phyloP scores from a whole-genome alignment of 495 filamentous ascomycete species.

The Hypomontagnella submonticulosa region DNA sequence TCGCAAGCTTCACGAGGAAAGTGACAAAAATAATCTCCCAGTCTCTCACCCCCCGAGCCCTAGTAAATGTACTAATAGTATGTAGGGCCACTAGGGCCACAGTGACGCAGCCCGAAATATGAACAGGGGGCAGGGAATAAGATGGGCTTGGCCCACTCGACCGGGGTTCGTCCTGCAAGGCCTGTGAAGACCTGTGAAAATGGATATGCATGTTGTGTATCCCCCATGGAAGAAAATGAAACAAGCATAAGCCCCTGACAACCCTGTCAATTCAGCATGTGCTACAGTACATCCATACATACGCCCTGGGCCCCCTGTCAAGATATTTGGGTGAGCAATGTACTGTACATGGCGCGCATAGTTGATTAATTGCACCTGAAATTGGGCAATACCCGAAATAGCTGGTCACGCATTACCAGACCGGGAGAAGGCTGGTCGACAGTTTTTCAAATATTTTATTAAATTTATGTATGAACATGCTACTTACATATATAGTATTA shows the following conservation, averaged over 20 bases:
- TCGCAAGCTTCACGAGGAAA: constrained; percentile 38
- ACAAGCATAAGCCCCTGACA: constrained; percentile 44
- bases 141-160: constrained; percentile 19
- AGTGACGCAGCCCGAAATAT: constrained; percentile 45
- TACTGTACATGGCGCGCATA: constrained; percentile 41
- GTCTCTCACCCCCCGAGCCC: constrained; percentile 5
- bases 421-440: constrained; percentile 34
- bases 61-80: neutral
- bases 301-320: constrained; percentile 23
- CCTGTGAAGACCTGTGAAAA: constrained; percentile 18
- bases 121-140: constrained; percentile 33
- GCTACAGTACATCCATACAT: constrained; percentile 24
- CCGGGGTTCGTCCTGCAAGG: constrained; percentile 18
- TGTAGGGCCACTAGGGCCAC: constrained; percentile 30
- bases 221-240: constrained; percentile 46
- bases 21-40: constrained; percentile 41
- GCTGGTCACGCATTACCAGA: constrained; percentile 33
- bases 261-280: constrained; percentile 45
- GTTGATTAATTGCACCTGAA: constrained; percentile 44
- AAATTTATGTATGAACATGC: neutral
- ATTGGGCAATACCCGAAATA: constrained; percentile 43
- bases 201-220: constrained; percentile 32
- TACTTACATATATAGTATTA: no score
- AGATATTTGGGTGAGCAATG: constrained; percentile 32
- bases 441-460: constrained; percentile 10